Evolutionary conservation across 495 filamentous ascomycete genomes (phyloP).

Genomic region (Aspergillus asperescens): DNA sequence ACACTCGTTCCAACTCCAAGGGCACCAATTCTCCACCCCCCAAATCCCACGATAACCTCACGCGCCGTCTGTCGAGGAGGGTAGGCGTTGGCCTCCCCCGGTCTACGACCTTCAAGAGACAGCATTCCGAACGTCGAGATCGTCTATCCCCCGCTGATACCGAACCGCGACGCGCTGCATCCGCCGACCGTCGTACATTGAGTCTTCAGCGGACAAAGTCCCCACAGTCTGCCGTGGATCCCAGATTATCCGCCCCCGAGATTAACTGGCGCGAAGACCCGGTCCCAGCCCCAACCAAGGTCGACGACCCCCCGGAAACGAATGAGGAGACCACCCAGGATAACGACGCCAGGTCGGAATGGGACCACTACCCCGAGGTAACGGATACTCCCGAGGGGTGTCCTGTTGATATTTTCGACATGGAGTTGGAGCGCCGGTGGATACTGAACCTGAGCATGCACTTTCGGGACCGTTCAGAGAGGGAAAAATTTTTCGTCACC

Average conservation of each 20-base stretch:
- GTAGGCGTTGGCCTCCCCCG: slow-evolving; percentile 78
- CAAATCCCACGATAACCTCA: slow-evolving; percentile 40
- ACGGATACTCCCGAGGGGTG: slow-evolving; percentile 29
- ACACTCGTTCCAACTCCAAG: slow-evolving; percentile 22
- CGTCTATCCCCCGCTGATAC: slow-evolving; percentile 60
- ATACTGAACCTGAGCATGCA: slow-evolving; percentile 98
- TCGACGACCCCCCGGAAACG: slow-evolving; percentile 27
- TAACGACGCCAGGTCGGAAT: slow-evolving; percentile 21
- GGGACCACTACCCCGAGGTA: slow-evolving; percentile 26
- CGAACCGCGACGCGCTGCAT: slow-evolving; percentile 67
- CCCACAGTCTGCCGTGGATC: slow-evolving; percentile 38
- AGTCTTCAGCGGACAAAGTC: slow-evolving; percentile 43
- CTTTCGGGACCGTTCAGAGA: slow-evolving; percentile 87
- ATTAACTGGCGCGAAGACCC: slow-evolving; percentile 41
- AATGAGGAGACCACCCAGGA: slow-evolving; percentile 21
- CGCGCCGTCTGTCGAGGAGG: slow-evolving; percentile 56
- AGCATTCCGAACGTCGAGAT: slow-evolving; percentile 72
- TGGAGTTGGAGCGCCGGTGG: slow-evolving; percentile 85
- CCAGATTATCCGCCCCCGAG: slow-evolving; percentile 45
- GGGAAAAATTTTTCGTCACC: slow-evolving; percentile 98
- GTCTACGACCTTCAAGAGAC: slow-evolving; percentile 69
- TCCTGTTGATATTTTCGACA: slow-evolving; percentile 55
- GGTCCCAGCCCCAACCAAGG: slow-evolving; percentile 32
- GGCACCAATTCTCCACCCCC: slow-evolving; percentile 10
- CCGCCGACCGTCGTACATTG: slow-evolving; percentile 60